A percentile compares a stretch with the other conserved stretches of the same genome.
Evolutionary conservation across 345 rosid genomes (phyloP).

Genomic region (Leavenworthia alabamica): DNA sequence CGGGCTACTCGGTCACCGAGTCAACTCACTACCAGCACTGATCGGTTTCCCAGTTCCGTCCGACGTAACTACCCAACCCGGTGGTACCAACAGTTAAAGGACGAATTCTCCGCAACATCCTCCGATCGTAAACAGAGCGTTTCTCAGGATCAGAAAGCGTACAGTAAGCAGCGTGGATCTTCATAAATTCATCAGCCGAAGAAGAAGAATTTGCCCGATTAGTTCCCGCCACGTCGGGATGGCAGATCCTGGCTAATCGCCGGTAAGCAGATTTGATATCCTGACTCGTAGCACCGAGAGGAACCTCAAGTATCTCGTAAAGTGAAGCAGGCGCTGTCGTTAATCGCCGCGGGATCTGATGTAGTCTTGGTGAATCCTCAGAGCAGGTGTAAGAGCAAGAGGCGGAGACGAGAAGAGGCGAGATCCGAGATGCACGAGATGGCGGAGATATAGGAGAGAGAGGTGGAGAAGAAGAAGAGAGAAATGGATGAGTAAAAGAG

Average conservation of each 20-base stretch:
- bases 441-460: constrained; percentile 13
- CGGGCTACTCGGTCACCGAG: constrained; percentile 12
- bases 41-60: constrained; percentile 88
- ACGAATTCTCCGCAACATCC: constrained; percentile 34
- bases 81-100: constrained; percentile 45
- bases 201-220: constrained; percentile 37
- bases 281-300: constrained; percentile 47
- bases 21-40: constrained; percentile 80
- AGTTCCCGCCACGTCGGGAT: constrained; percentile 60
- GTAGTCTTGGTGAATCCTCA: constrained; percentile 7
- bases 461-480: constrained; percentile 20
- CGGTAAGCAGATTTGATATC: constrained; percentile 88
- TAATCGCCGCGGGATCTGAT: constrained; percentile 23
- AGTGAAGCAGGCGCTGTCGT: constrained; percentile 41
- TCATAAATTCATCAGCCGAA: constrained; percentile 66
- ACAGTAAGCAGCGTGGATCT: constrained; percentile 69
- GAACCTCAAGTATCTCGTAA: constrained; percentile 63
- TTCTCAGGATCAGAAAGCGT: constrained; percentile 83
- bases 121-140: constrained; percentile 72
- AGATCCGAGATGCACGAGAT: constrained; percentile 11
- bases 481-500: constrained; percentile 14
- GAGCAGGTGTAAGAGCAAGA: constrained; percentile 16
- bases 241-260: constrained; percentile 57
- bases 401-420: constrained; percentile 22
- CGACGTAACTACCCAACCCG: constrained; percentile 37